Evolutionary conservation across 495 filamentous ascomycete genomes (phyloP).

Genomic region (Monascus purpureus): DNA sequence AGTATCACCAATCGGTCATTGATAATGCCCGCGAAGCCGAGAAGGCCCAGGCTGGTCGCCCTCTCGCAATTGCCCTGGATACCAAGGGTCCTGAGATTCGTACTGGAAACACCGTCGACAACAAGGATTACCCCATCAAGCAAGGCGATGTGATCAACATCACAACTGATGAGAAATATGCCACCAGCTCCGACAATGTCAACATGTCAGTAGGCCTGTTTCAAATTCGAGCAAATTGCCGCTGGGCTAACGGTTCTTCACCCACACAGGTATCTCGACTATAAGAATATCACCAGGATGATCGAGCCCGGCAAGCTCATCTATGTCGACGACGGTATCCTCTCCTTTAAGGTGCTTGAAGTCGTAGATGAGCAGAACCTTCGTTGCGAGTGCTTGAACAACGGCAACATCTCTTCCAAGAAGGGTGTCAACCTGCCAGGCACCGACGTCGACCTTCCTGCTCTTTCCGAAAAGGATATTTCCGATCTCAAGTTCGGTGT

Average conservation of each 20-base stretch:
- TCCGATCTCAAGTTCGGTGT: slow-evolving; percentile 86
- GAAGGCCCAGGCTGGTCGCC: slow-evolving; percentile 57
- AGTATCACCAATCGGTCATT: slow-evolving; percentile 92
- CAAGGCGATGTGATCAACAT: slow-evolving; percentile 78
- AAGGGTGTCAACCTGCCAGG: slow-evolving; percentile 98
- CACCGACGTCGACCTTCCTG: slow-evolving; percentile 95
- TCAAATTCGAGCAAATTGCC: not conserved
- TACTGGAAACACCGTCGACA: slow-evolving; percentile 78
- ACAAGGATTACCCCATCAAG: slow-evolving; percentile 75
- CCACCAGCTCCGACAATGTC: slow-evolving; percentile 63
- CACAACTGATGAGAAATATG: slow-evolving; percentile 94
- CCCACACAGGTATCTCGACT: slow-evolving; percentile 79
- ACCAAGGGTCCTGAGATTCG: slow-evolving; percentile 99
- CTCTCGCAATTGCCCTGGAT: slow-evolving; percentile 91
- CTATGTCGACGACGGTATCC: slow-evolving; percentile 96
- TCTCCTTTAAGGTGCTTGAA: slow-evolving; percentile 85
- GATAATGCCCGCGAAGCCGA: slow-evolving; percentile 85
- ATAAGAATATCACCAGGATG: slow-evolving; percentile 99
- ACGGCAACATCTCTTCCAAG: slow-evolving; percentile 92
- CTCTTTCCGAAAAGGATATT: slow-evolving; percentile 97
- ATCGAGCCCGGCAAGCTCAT: slow-evolving; percentile 86
- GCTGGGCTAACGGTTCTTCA: not conserved
- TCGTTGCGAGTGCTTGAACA: slow-evolving; percentile 74
- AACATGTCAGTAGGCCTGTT: slow-evolving; percentile 55
- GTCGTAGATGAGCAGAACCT: slow-evolving; percentile 81